A percentile compares a stretch with the other conserved stretches of the same genome.
These are phyloP conservation scores for Sclerotinia subarctica DNA, from an alignment of 2,329 filamentous ascomycete genomes.

Conservation along the genomic window DNA sequence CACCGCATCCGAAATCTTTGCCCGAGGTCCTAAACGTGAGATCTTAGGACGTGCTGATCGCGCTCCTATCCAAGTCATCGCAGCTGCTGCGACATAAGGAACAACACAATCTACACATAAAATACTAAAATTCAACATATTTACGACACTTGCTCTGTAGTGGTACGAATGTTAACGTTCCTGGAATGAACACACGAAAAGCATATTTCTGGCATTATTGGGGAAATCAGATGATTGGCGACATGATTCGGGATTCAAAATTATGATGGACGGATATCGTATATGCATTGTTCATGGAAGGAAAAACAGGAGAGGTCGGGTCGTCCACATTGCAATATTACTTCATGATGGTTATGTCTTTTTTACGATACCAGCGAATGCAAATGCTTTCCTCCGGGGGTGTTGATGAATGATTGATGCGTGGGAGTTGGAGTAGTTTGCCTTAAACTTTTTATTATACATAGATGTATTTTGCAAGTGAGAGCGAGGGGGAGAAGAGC, in stretches of 20 bases:
- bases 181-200: constrained; percentile 4
- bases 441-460: not conserved
- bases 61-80: constrained; percentile 29
- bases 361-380: constrained; percentile 24
- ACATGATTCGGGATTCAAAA: not conserved
- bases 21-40: constrained; percentile 22
- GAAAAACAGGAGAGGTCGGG: not conserved
- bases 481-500: not conserved
- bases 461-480: constrained; percentile 6
- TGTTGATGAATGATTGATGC: not conserved
- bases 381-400: constrained; percentile 3
- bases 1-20: constrained; percentile 67
- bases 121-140: constrained; percentile 13
- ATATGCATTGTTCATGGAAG: constrained; percentile 13
- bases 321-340: constrained; percentile 3
- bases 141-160: constrained; percentile 6
- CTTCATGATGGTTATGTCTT: constrained; percentile 16
- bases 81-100: constrained; percentile 31
- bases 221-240: constrained; percentile 11
- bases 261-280: not conserved
- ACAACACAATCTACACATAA: not conserved
- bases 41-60: constrained; percentile 29
- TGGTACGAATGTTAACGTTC: not conserved
- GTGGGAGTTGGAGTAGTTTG: constrained; percentile 3
- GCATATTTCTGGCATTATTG: constrained; percentile 17